A percentile compares a stretch with the other conserved stretches of the same genome.
phyloP scores from a whole-genome alignment of 495 filamentous ascomycete genomes.

The Astrocystis sublimbata region DNA sequence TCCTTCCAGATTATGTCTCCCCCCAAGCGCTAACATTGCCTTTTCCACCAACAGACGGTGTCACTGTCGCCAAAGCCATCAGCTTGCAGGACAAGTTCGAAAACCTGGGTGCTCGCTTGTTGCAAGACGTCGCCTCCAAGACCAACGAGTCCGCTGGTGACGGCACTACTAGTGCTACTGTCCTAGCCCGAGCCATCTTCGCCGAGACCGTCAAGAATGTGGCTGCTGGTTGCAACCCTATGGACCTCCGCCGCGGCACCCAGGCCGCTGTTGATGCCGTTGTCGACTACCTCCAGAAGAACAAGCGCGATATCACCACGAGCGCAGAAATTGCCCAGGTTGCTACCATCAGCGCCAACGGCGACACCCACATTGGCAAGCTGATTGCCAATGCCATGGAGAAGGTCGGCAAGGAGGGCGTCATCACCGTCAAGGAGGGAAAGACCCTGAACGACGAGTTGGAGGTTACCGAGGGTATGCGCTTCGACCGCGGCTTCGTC shows the following conservation, averaged over 20 bases:
- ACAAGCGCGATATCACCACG: slow-evolving; percentile 96
- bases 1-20: background rate
- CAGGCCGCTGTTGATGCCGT: slow-evolving; percentile 95
- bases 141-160: slow-evolving; percentile 99
- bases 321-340: slow-evolving; percentile 97
- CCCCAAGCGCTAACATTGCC: slow-evolving; percentile 22
- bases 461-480: slow-evolving; percentile 99
- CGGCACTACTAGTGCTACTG: slow-evolving; percentile 95
- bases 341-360: slow-evolving; percentile 96
- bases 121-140: slow-evolving; percentile 98
- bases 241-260: slow-evolving; percentile 95
- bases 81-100: slow-evolving; percentile 98
- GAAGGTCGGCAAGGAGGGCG: slow-evolving; percentile 99
- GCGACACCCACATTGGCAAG: slow-evolving; percentile 92
- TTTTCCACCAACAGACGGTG: slow-evolving; percentile 78
- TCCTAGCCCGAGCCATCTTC: slow-evolving; percentile 97
- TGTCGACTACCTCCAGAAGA: slow-evolving; percentile 86
- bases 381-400: slow-evolving; percentile 98
- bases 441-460: slow-evolving; percentile 98
- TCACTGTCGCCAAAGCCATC: slow-evolving; percentile 90
- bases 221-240: slow-evolving; percentile 98
- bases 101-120: slow-evolving; percentile 93
- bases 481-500: slow-evolving; percentile 97
- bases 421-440: slow-evolving; percentile 99
- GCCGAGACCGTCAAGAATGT: slow-evolving; percentile 99